Percentiles rank a stretch among this genome's conserved stretches.
These are phyloP conservation scores for Lactifluus echinatus DNA, from an alignment of 768 basidiomycete species.

Conservation along the genomic window DNA sequence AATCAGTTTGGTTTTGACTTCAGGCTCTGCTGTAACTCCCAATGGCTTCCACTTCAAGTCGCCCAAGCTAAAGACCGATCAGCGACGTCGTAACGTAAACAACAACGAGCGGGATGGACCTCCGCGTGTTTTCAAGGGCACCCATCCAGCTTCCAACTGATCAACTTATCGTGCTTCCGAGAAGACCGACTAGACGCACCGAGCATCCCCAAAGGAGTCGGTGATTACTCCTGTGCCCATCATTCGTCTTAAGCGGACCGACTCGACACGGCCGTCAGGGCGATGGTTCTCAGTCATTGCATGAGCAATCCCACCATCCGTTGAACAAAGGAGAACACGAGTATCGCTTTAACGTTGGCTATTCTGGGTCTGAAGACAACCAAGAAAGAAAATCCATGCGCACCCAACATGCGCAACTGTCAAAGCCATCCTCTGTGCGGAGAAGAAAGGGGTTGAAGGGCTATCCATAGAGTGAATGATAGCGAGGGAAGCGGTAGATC, in stretches of 20 bases:
- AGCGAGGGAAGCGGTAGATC: slow-evolving; percentile 86
- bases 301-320: slow-evolving; percentile 59
- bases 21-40: slow-evolving; percentile 90
- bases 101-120: slow-evolving; percentile 38
- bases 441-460: slow-evolving; percentile 76
- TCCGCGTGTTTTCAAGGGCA: slow-evolving; percentile 83
- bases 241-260: slow-evolving; percentile 76
- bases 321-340: slow-evolving; percentile 73
- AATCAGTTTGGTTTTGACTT: slow-evolving; percentile 67
- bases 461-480: slow-evolving; percentile 85
- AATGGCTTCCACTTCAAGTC: slow-evolving; percentile 84
- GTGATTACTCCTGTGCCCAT: slow-evolving; percentile 85
- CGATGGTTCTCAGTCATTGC: slow-evolving; percentile 95
- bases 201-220: slow-evolving; percentile 89
- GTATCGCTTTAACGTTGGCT: slow-evolving; percentile 56
- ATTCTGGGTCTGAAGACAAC: not conserved
- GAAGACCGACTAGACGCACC: slow-evolving; percentile 37
- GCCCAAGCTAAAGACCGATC: slow-evolving; percentile 49
- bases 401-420: slow-evolving; percentile 93
- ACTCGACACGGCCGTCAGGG: slow-evolving; percentile 84
- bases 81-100: not conserved
- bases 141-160: slow-evolving; percentile 75
- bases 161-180: not conserved
- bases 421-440: slow-evolving; percentile 61
- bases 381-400: slow-evolving; percentile 19